Conservation (phyloP, 345 rosid species). For the Syzygium aromaticum region DNA sequence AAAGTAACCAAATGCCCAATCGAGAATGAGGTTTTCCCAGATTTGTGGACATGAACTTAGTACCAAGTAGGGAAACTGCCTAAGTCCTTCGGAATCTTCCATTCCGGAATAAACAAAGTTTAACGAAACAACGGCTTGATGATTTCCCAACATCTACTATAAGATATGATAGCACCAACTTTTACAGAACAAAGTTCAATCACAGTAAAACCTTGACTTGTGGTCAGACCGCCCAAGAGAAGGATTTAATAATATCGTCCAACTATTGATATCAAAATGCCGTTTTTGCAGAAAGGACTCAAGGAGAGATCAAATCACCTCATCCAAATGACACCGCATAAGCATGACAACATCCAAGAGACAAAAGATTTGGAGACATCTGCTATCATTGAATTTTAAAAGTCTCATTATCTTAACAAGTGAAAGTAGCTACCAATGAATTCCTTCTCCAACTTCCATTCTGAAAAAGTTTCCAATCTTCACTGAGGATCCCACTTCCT, state of each 20-base stretch:
- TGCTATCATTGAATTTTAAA: neutral
- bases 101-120: neutral
- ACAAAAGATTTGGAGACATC: neutral
- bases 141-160: neutral
- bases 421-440: constrained; percentile 48
- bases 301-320: neutral
- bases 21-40: neutral
- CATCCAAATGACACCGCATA: neutral
- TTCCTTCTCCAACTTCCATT: constrained; percentile 98
- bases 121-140: neutral
- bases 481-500: constrained; percentile 76
- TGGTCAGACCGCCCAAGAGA: neutral
- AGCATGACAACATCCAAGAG: neutral
- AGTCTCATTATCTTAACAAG: neutral
- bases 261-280: neutral
- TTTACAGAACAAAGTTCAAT: neutral
- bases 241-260: neutral
- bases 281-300: neutral
- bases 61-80: neutral
- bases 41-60: neutral
- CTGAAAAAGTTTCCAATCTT: constrained; percentile 72
- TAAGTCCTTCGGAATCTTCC: neutral
- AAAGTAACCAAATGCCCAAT: neutral
- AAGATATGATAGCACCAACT: neutral
- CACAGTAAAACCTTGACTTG: neutral